phyloP scores from a whole-genome alignment of 768 basidiomycete genomes.

The Saitozyma sp. region DNA sequence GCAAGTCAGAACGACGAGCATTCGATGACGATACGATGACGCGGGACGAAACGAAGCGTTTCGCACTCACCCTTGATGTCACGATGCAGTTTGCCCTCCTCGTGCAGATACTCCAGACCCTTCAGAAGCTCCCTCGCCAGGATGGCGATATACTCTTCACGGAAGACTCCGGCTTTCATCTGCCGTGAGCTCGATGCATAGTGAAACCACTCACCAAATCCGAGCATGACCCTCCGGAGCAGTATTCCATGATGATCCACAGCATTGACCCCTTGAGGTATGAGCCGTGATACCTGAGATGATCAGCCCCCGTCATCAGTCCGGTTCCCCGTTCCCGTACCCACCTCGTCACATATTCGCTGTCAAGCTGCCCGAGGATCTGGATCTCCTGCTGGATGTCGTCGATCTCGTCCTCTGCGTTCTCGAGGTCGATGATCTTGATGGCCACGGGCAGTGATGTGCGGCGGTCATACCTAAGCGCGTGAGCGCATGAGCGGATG shows the following conservation, averaged over 20 bases:
- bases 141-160: constrained; percentile 98
- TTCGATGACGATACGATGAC: neutral
- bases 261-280: constrained; percentile 92
- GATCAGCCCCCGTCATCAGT: neutral
- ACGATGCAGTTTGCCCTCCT: constrained; percentile 94
- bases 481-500: constrained; percentile 3
- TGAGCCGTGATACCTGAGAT: constrained; percentile 85
- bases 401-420: constrained; percentile 98
- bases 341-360: constrained; percentile 91
- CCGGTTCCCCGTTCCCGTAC: constrained; percentile 41
- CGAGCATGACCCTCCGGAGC: constrained; percentile 95
- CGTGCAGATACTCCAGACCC: constrained; percentile 92
- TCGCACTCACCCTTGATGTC: constrained; percentile 84
- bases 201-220: constrained; percentile 69
- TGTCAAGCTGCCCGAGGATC: constrained; percentile 94
- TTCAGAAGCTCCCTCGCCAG: constrained; percentile 86
- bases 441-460: constrained; percentile 97
- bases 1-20: neutral
- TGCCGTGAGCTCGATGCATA: constrained; percentile 46
- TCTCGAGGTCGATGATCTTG: constrained; percentile 99
- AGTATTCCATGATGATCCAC: constrained; percentile 99
- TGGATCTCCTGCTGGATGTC: constrained; percentile 98
- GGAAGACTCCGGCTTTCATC: constrained; percentile 98
- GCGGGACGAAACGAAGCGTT: neutral
- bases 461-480: constrained; percentile 80